These are phyloP conservation scores for Atkinsonella hypoxylon DNA, from an alignment of 2,329 filamentous ascomycete genomes.

Conservation along the genomic window DNA sequence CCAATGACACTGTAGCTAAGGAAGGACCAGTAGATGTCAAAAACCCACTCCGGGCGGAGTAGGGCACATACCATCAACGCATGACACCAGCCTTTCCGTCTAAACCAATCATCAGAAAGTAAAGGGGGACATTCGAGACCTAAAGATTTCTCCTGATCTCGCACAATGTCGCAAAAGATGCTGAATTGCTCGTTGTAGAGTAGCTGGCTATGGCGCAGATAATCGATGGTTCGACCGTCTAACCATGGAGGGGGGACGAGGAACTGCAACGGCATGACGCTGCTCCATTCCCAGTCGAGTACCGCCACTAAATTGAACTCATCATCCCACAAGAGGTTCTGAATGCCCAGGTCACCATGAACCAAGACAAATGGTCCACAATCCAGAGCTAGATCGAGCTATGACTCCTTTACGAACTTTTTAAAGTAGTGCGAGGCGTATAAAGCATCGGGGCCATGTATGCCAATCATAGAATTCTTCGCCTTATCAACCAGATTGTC, in stretches of 20 bases:
- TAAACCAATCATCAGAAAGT: not conserved
- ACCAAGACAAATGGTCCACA: conserved; percentile 14
- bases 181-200: not conserved
- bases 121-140: not conserved
- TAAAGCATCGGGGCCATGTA: conserved; percentile 7
- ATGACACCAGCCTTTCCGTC: not conserved
- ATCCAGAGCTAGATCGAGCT: conserved; percentile 5
- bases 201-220: not conserved
- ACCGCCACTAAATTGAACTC: conserved; percentile 6
- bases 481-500: not conserved
- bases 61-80: not conserved
- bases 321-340: conserved; percentile 12
- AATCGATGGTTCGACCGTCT: not conserved
- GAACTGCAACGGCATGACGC: conserved; percentile 10
- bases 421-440: conserved; percentile 14
- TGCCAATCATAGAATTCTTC: not conserved
- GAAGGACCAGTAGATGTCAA: not conserved
- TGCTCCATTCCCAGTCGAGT: conserved; percentile 13
- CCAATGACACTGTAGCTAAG: not conserved
- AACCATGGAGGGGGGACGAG: conserved; percentile 10
- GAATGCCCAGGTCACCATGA: conserved; percentile 14
- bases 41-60: not conserved
- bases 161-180: not conserved
- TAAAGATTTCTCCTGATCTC: not conserved
- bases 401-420: conserved; percentile 4